Evolutionary conservation across 2,329 filamentous ascomycete species (phyloP), one percentile per base, ranked within the genome.

Genomic region (Cladosporium phlei): DNA sequence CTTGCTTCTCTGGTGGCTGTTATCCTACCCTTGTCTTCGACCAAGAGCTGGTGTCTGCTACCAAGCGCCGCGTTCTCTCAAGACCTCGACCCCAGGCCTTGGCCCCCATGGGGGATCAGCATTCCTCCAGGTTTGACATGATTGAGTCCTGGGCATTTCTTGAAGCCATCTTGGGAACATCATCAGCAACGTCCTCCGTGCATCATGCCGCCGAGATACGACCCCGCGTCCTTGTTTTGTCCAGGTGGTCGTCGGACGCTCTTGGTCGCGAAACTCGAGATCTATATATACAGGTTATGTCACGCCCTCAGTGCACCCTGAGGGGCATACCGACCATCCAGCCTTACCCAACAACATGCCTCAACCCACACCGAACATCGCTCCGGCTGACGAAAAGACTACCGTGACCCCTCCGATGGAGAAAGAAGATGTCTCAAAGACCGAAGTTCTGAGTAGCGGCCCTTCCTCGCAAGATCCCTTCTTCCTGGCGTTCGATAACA

Each of bases 401-500:
- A 20, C 12, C 28, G 33, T 10, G 20, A 16, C 12, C 24, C 22
- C 37, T 3, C 39, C 39, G n/a, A 7, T 20, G n/a, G 39, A 43
- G 29, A 29, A 43, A 6, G 39, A 25, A 2, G 29, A 22, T 33
- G 14, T 27, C 7, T 21, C 27, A 12, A 40, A 40, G 27, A 40
- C 38, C 10, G 38, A 40, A 7, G 38, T 40, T n/a, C n/a, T 46
- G 11, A 19, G 21, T 24, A 32, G 37, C 4, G 11, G 7, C n/a
- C 8, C 42, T 16, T n/a, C n/a, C n/a, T 21, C 42, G 3, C 19
- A 39, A 5, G 32, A 28, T 17, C 27, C 35, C 1, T 47, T 24
- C 29, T 47, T 33, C 22, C 32, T 19, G 19, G 27, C 33, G n/a
- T 47, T 47, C 22, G 37, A 24, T 11, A 35, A n/a, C 6, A 20